Percentiles rank a stretch among this genome's conserved stretches.
phyloP scores from a whole-genome alignment of 208 protist genomes.

The Angomonas deanei region DNA sequence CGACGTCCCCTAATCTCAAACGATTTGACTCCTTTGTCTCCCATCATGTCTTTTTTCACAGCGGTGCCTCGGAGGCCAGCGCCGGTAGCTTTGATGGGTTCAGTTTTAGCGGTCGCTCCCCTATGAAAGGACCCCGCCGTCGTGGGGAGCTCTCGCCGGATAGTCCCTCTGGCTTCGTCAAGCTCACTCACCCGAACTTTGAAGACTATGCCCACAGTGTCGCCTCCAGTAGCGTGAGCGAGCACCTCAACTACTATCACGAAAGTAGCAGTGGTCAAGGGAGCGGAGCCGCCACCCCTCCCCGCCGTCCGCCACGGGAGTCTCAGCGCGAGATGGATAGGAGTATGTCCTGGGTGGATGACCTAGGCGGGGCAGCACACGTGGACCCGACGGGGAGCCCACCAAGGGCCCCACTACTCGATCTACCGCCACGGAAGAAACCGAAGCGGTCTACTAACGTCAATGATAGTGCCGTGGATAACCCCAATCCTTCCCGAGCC shows the following conservation, averaged over 20 bases:
- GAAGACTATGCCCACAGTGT: neutral
- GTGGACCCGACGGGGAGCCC: neutral
- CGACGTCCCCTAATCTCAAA: neutral
- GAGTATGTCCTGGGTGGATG: too few species aligned
- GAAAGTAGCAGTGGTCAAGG: neutral
- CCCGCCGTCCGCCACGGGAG: neutral
- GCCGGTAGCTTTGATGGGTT: neutral
- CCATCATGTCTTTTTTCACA: neutral
- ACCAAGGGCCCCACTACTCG: neutral
- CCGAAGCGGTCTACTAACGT: neutral
- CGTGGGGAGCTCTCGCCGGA: neutral
- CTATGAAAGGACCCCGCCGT: neutral
- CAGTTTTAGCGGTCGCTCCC: neutral
- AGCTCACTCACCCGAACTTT: neutral
- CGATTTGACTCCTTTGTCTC: neutral
- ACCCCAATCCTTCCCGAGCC: too few species aligned
- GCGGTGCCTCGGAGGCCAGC: neutral
- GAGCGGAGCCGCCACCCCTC: neutral
- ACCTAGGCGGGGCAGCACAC: too few species aligned
- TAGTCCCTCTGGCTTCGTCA: conserved; percentile 1
- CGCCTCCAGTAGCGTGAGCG: neutral
- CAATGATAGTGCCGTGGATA: neutral
- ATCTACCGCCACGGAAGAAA: neutral
- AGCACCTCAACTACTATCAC: neutral
- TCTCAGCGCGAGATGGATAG: neutral